These are phyloP conservation scores for Sporothrix variecibatus DNA, from an alignment of 2,329 filamentous ascomycete species.

Conservation along the genomic window DNA sequence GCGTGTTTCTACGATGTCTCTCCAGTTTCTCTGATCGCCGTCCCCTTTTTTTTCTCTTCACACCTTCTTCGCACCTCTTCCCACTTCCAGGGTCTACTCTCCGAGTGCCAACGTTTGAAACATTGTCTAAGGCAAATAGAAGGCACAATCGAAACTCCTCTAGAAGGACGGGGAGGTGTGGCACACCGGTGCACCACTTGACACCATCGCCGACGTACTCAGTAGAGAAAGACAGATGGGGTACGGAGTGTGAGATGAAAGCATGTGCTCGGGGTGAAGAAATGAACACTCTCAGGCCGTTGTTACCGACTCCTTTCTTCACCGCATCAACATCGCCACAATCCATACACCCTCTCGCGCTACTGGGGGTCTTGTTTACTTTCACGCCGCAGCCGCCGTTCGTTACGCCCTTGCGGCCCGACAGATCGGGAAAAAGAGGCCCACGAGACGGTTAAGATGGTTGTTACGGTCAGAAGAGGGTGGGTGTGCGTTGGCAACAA, in stretches of 20 bases:
- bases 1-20: background rate
- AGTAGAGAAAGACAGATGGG: background rate
- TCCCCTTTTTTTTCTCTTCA: background rate
- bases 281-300: background rate
- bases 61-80: background rate
- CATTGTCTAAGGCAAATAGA: constrained; percentile 16
- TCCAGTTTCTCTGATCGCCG: background rate
- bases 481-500: background rate
- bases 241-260: background rate
- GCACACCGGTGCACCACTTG: background rate
- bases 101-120: constrained; percentile 21
- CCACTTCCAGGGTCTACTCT: background rate
- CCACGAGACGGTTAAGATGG: background rate
- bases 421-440: background rate
- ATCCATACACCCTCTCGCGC: background rate
- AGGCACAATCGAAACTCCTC: constrained; percentile 10
- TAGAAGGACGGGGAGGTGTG: constrained; percentile 9
- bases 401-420: constrained; percentile 16
- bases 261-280: background rate
- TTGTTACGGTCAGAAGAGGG: background rate
- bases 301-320: background rate
- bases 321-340: constrained; percentile 13
- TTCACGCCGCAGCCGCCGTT: background rate
- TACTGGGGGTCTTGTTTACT: background rate
- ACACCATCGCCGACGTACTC: background rate